Conservation (phyloP, 148 eudicot species). For the Fagopyrum esculentum region DNA sequence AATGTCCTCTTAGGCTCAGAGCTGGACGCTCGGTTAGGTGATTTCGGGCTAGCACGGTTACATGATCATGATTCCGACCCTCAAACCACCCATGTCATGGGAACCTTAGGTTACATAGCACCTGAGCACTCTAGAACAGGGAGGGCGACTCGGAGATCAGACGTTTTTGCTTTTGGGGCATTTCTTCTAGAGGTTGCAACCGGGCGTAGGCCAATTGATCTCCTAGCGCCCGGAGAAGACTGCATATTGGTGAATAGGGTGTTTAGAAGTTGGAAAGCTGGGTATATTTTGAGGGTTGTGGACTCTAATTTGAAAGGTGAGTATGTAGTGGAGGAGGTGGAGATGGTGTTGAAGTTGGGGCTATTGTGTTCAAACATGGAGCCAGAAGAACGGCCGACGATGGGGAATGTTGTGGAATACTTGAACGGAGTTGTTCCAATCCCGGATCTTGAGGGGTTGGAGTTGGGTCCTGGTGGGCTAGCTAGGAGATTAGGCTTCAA, state of each 20-base stretch:
- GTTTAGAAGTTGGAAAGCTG: conserved; percentile 3
- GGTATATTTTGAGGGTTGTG: background rate
- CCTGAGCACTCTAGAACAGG: conserved; percentile 9
- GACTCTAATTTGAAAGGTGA: conserved; percentile 6
- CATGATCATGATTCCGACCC: conserved; percentile 4
- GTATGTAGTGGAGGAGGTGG: background rate
- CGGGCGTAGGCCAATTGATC: conserved; percentile 13
- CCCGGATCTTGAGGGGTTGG: background rate
- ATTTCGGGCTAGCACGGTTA: conserved; percentile 6
- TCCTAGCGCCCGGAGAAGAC: background rate
- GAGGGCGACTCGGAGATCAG: background rate
- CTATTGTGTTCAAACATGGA: conserved; percentile 26
- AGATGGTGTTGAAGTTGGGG: conserved; percentile 31
- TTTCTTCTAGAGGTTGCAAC: conserved; percentile 16
- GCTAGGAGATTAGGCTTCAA: background rate
- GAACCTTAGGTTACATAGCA: conserved; percentile 6
- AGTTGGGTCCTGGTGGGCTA: background rate
- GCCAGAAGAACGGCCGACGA: conserved; percentile 16
- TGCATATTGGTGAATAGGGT: conserved; percentile 11
- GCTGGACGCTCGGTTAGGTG: conserved; percentile 6
- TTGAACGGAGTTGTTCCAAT: background rate
- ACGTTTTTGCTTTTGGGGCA: conserved; percentile 15
- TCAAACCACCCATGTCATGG: conserved; percentile 7
- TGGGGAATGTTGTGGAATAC: background rate
- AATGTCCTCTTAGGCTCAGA: conserved; percentile 4